Evolutionary conservation across 2,329 filamentous ascomycete genomes (phyloP).

Genomic region (Venturia asperata): DNA sequence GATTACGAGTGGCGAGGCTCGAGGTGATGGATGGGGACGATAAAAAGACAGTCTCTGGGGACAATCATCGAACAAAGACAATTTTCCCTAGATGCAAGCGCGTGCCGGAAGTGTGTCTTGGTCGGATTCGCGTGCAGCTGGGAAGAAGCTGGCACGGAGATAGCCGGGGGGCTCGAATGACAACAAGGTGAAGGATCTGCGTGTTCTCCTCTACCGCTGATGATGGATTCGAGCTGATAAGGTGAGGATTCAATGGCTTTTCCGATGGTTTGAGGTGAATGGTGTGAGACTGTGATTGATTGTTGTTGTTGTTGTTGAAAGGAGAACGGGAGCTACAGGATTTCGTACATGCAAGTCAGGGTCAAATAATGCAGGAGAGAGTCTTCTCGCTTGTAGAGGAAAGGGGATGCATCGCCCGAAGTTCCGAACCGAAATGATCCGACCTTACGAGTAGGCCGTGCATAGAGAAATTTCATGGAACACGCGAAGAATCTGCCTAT

Average conservation of each 20-base stretch:
- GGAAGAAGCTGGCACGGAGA: slow-evolving; percentile 2
- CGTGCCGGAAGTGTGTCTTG: slow-evolving; percentile 9
- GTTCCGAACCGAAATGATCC: background rate
- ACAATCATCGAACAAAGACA: slow-evolving; percentile 1
- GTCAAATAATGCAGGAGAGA: background rate
- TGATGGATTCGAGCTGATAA: background rate
- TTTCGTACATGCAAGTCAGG: background rate
- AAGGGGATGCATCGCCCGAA: too few species aligned
- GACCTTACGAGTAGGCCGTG: background rate
- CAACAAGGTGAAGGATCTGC: background rate
- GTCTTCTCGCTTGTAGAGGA: too few species aligned
- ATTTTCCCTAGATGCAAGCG: background rate
- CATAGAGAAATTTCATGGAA: background rate
- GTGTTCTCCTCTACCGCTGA: background rate
- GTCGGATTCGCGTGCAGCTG: background rate
- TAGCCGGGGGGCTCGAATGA: background rate
- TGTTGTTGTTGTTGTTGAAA: background rate
- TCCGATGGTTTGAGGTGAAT: background rate
- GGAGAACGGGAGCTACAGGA: background rate
- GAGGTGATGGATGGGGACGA: slow-evolving; percentile 4
- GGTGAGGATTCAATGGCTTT: background rate
- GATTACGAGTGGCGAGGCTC: slow-evolving; percentile 9
- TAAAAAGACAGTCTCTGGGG: background rate
- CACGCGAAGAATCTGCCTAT: background rate
- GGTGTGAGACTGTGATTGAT: background rate